These are phyloP conservation scores for Pecoramyces ruminantium DNA, from an alignment of 192 early-diverging fungal genomes.

Conservation along the genomic window DNA sequence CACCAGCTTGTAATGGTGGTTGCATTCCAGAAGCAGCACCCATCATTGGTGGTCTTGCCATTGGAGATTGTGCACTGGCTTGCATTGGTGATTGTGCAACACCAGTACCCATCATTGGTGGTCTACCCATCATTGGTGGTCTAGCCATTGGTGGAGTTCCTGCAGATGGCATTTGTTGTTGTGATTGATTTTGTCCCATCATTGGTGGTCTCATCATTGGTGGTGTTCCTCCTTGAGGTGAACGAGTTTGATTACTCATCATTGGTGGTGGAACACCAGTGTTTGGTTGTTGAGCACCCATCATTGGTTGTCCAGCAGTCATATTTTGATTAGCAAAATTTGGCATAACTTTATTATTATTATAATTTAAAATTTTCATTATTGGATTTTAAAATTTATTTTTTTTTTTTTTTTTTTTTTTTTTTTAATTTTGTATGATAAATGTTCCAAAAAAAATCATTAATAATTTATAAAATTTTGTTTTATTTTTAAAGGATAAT, in stretches of 20 bases:
- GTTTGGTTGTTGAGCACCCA: neutral
- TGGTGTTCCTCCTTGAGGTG: constrained; percentile 4
- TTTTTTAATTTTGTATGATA: too few species aligned
- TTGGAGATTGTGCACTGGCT: neutral
- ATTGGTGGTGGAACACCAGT: neutral
- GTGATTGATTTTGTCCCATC: neutral
- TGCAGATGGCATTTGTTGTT: constrained; percentile 5
- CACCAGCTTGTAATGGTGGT: constrained; percentile 10
- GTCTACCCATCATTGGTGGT: constrained; percentile 11
- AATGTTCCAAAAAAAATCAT: too few species aligned
- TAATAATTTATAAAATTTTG: too few species aligned
- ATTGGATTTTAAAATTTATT: too few species aligned
- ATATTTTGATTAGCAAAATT: neutral
- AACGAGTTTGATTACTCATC: neutral
- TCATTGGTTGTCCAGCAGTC: neutral
- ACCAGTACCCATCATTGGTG: neutral
- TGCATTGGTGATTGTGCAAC: neutral
- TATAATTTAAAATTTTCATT: too few species aligned
- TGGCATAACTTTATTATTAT: neutral
- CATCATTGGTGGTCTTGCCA: constrained; percentile 11
- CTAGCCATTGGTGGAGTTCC: constrained; percentile 6
- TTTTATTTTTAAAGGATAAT: too few species aligned
- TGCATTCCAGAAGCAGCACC: constrained; percentile 7
- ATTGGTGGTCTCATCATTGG: neutral
- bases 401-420: too few species aligned